phyloP scores from a whole-genome alignment of 108 stramenopile genomes.

The Nannochloropsis gaditana region DNA sequence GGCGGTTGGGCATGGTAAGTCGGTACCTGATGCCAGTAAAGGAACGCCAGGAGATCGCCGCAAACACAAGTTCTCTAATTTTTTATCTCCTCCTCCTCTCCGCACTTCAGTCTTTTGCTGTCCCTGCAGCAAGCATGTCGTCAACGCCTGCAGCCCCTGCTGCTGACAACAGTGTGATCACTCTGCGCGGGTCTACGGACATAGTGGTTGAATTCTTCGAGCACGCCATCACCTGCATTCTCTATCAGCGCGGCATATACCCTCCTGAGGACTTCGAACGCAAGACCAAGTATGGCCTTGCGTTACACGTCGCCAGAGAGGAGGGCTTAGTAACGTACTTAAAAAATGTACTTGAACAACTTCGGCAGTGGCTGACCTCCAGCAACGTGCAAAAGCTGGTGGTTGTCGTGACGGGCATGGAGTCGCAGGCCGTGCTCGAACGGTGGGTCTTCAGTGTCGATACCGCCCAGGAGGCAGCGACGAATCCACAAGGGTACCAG shows the following conservation, averaged over 20 bases:
- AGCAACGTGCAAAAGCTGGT: constrained; percentile 87
- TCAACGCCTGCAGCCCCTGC: background rate
- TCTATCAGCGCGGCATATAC: constrained; percentile 97
- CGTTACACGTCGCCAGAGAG: constrained; percentile 90
- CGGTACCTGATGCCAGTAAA: no score
- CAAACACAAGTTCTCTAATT: no score
- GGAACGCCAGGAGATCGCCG: no score
- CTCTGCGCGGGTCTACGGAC: constrained; percentile 86
- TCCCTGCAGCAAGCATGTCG: background rate
- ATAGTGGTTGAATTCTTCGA: constrained; percentile 97
- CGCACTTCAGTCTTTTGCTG: background rate
- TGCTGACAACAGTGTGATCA: constrained; percentile 63
- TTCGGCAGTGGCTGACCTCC: constrained; percentile 77
- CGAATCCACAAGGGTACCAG: background rate
- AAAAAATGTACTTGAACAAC: constrained; percentile 76
- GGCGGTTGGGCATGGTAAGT: no score
- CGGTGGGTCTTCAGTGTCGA: constrained; percentile 95
- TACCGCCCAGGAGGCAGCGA: background rate
- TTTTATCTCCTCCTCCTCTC: background rate
- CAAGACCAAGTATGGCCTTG: constrained; percentile 87
- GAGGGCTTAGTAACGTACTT: constrained; percentile 81
- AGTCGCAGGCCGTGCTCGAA: constrained; percentile 87
- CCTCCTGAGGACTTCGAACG: constrained; percentile 89
- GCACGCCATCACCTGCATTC: constrained; percentile 92
- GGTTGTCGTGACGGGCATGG: constrained; percentile 87